Conservation (phyloP, 176 grass and related monocot species). For the Tuctoria greenei region DNA sequence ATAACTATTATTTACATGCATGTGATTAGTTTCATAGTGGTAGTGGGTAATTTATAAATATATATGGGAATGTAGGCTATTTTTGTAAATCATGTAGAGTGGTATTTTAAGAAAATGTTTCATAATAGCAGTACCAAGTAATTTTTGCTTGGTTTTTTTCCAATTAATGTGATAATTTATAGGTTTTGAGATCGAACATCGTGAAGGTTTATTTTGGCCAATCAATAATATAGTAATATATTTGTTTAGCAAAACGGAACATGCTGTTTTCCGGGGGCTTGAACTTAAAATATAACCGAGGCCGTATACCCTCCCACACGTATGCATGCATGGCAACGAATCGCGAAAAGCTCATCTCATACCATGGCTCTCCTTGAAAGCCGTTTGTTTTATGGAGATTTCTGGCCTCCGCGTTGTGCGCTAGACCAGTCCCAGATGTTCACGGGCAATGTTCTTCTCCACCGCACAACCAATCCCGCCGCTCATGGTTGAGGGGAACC, state of each 20-base stretch:
- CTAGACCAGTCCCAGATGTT: not conserved
- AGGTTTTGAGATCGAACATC: too few relatives aligned
- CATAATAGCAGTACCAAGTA: too few relatives aligned
- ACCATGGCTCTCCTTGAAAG: not conserved
- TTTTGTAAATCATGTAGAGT: too few relatives aligned
- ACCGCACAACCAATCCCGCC: not conserved
- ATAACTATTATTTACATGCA: too few relatives aligned
- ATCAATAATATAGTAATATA: too few relatives aligned
- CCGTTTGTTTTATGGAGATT: not conserved
- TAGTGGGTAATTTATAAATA: too few relatives aligned
- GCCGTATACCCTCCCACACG: not conserved
- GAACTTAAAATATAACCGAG: not conserved
- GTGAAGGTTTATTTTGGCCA: too few relatives aligned
- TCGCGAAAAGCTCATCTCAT: not conserved
- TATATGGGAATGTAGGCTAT: too few relatives aligned
- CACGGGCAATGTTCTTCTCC: conserved; percentile 24
- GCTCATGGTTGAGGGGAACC: not conserved
- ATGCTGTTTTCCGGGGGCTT: not conserved
- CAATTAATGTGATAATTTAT: too few relatives aligned
- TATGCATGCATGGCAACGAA: not conserved
- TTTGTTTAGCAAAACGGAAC: not conserved
- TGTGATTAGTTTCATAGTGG: too few relatives aligned
- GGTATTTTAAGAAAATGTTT: too few relatives aligned
- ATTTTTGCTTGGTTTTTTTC: too few relatives aligned
- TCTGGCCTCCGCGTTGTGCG: not conserved